Evolutionary conservation across 2,329 filamentous ascomycete species (phyloP).

Genomic region (Neopestalotiopsis rosae): DNA sequence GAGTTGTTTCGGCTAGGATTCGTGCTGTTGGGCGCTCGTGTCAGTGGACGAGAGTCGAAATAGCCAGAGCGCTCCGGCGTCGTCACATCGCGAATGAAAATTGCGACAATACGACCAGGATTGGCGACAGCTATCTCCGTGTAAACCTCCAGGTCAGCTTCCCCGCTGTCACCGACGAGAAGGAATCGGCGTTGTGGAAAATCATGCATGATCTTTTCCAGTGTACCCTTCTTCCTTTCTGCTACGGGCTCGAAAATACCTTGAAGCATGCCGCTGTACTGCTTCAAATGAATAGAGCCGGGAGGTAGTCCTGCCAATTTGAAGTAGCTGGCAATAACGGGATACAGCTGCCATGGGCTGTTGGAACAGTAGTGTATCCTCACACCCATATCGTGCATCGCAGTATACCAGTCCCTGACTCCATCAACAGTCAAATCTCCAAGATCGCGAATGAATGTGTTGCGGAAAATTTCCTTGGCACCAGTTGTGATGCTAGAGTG

Average conservation of each 20-base stretch:
- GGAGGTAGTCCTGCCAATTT: conserved; percentile 78
- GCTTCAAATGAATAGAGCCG: conserved; percentile 93
- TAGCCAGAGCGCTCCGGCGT: conserved; percentile 76
- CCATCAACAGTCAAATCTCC: conserved; percentile 77
- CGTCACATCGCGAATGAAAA: conserved; percentile 96
- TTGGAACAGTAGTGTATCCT: conserved; percentile 98
- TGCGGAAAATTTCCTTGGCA: conserved; percentile 92
- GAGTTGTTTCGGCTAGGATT: conserved; percentile 25
- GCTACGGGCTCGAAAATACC: conserved; percentile 98
- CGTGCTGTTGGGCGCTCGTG: conserved; percentile 23
- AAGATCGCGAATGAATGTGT: conserved; percentile 88
- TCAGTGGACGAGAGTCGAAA: conserved; percentile 69
- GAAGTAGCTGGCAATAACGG: conserved; percentile 86
- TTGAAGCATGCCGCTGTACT: conserved; percentile 95
- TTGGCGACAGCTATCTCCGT: conserved; percentile 89
- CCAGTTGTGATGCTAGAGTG: conserved; percentile 88
- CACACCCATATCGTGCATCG: conserved; percentile 79
- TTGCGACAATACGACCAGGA: conserved; percentile 79
- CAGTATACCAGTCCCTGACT: conserved; percentile 87
- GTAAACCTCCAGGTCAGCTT: conserved; percentile 96
- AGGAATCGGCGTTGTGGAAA: conserved; percentile 91
- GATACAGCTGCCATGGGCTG: conserved; percentile 96
- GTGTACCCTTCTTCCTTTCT: conserved; percentile 87
- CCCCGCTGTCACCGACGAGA: conserved; percentile 92
- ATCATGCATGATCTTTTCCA: conserved; percentile 85